Conservation (phyloP, 176 grass and related monocot species). For the Paspalum notatum region DNA sequence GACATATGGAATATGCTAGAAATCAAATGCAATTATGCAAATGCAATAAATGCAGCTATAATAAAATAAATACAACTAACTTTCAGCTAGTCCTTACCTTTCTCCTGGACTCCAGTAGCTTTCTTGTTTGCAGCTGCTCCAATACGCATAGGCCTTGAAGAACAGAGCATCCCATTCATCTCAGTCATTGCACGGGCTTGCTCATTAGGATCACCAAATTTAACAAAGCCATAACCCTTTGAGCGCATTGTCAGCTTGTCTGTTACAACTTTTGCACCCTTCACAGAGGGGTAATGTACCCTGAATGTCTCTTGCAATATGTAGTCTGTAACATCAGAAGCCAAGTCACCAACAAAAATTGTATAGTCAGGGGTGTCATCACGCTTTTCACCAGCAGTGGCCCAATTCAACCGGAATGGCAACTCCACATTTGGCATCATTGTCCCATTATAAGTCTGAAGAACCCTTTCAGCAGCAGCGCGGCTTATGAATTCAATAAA, state of each 20-base stretch:
- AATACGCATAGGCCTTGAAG: slow-evolving; percentile 80
- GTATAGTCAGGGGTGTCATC: slow-evolving; percentile 85
- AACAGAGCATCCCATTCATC: slow-evolving; percentile 91
- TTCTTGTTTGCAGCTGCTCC: slow-evolving; percentile 82
- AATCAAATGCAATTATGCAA: slow-evolving; percentile 13
- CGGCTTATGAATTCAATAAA: slow-evolving; percentile 72
- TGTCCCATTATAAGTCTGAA: slow-evolving; percentile 77
- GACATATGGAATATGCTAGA: background rate
- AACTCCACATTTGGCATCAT: slow-evolving; percentile 81
- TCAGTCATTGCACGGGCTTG: slow-evolving; percentile 86
- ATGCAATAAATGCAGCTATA: slow-evolving; percentile 32
- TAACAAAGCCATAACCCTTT: slow-evolving; percentile 92
- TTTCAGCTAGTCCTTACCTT: slow-evolving; percentile 41
- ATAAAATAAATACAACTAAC: background rate
- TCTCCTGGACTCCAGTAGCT: slow-evolving; percentile 56
- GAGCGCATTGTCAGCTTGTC: slow-evolving; percentile 76
- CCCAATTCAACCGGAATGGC: slow-evolving; percentile 84
- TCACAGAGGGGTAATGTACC: slow-evolving; percentile 69
- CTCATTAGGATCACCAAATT: slow-evolving; percentile 71
- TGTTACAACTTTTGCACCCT: slow-evolving; percentile 90
- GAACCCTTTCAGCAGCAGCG: slow-evolving; percentile 66
- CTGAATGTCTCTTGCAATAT: slow-evolving; percentile 84
- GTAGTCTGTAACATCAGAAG: slow-evolving; percentile 85
- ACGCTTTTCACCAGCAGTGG: slow-evolving; percentile 75
- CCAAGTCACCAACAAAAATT: slow-evolving; percentile 88